Conservation (phyloP, 1,284 basidiomycete species). For the Cerrena zonata region DNA sequence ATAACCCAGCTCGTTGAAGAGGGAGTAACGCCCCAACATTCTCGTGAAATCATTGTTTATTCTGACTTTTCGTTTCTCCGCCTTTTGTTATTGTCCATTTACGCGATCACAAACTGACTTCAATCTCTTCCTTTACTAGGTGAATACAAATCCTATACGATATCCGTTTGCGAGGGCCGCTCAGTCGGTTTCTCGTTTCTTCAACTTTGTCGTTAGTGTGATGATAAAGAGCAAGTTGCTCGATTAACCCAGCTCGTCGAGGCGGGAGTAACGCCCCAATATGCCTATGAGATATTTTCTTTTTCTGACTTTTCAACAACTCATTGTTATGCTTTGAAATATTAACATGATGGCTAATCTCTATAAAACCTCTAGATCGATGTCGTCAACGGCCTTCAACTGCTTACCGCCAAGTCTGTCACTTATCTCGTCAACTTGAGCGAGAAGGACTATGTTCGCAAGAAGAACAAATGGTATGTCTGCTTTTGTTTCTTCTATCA, state of each 20-base stretch:
- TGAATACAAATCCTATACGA: too few species aligned
- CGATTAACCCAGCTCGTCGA: constrained; percentile 57
- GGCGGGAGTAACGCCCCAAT: constrained; percentile 51
- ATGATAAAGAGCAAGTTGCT: constrained; percentile 64
- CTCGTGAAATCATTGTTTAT: constrained; percentile 54
- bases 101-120: constrained; percentile 6
- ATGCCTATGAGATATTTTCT: constrained; percentile 57
- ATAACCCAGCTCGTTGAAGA: constrained; percentile 53
- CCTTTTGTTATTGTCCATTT: not conserved
- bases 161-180: too few species aligned
- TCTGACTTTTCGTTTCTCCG: constrained; percentile 40
- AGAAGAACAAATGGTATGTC: constrained; percentile 97
- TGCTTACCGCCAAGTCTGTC: constrained; percentile 95
- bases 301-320: constrained; percentile 40
- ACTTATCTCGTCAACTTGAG: constrained; percentile 98
- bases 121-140: constrained; percentile 11
- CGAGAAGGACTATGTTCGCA: constrained; percentile 90
- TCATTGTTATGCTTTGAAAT: too few species aligned
- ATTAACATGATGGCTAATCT: too few species aligned
- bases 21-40: constrained; percentile 52
- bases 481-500: not conserved
- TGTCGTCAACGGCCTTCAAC: constrained; percentile 85
- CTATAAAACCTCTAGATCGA: too few species aligned
- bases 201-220: constrained; percentile 25
- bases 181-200: too few species aligned